These are phyloP conservation scores for Dovyalis caffra DNA, from an alignment of 345 rosid species.

Conservation along the genomic window DNA sequence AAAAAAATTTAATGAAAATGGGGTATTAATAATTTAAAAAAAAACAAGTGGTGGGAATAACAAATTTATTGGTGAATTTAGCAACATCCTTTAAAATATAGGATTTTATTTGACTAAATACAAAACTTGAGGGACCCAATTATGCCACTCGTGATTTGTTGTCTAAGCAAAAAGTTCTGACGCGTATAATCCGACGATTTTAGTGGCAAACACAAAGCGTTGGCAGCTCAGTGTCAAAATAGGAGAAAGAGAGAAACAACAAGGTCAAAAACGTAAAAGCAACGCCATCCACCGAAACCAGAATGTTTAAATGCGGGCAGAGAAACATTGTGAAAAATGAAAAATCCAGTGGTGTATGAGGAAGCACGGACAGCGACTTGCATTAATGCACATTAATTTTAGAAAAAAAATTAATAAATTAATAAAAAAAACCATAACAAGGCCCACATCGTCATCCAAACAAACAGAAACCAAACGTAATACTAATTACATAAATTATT, in stretches of 20 bases:
- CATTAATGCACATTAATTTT: no score
- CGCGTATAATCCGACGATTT: neutral
- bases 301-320: neutral
- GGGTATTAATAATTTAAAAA: no score
- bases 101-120: neutral
- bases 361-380: constrained; percentile 3
- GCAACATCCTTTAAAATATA: no score
- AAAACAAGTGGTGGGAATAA: no score
- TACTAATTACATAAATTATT: no score
- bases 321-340: no score
- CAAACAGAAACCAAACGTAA: no score
- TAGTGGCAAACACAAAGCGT: neutral
- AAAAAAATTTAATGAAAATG: no score
- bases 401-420: neutral
- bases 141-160: neutral
- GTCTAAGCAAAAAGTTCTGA: neutral
- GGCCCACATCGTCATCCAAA: no score
- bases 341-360: neutral
- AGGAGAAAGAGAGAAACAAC: neutral
- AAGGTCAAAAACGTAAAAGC: neutral
- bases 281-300: neutral
- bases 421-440: no score
- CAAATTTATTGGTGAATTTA: no score
- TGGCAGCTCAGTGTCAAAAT: neutral
- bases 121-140: neutral